Base-by-base conservation (phyloP, 345 rosid species). In the Fremontodendron californicum region DNA sequence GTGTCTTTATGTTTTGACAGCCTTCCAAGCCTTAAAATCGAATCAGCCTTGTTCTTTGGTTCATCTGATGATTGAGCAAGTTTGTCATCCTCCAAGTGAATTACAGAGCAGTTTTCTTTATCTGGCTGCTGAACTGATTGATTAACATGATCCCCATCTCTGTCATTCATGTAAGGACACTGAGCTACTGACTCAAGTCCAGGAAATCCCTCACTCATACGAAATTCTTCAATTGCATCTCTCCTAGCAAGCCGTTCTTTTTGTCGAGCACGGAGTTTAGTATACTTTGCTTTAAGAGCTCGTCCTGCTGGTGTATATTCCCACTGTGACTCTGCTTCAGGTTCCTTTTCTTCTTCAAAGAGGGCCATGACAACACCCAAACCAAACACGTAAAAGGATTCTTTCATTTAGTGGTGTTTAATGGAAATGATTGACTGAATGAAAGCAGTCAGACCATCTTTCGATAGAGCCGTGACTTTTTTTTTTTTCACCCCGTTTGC, bases 211-310 rank as follows among this genome's bases (percentile, higher is more conserved):
- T 85, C 91, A 74, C 61, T 76, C 23, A 80, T 88, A 54, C 15
- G 75, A 77, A 86, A 83, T 65, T 87, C 97, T 84, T 89, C 97
- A 76, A 81, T 57, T 23, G 76, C 67, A 78, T 82, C 89, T 76
- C 89, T 87, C 77, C 71, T 83, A 48, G 98, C 93, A 84, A 96
- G 90, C 60, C 96, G 91, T 69, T 87, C 87, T 79, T 94, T 96
- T 82, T 96, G 99, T 81, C 98, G 90, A 46, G 97, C 94, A 75
- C 99, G 99, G 74, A 96, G 98, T 91, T 83, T 96, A 73, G 84
- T 51, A 86, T 82, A 96, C 78, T 96, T 96, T 18, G 85, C 93
- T 87, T 96, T 96, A 7, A 94, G 81, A 63, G 98, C 99, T 73
- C 96, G 88, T 79, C 98, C 98, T 27, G 97, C 97, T 13, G 91